Conservation (phyloP, 371 early-diverging fungal genomes). For the Nosema muscidifuracis region DNA sequence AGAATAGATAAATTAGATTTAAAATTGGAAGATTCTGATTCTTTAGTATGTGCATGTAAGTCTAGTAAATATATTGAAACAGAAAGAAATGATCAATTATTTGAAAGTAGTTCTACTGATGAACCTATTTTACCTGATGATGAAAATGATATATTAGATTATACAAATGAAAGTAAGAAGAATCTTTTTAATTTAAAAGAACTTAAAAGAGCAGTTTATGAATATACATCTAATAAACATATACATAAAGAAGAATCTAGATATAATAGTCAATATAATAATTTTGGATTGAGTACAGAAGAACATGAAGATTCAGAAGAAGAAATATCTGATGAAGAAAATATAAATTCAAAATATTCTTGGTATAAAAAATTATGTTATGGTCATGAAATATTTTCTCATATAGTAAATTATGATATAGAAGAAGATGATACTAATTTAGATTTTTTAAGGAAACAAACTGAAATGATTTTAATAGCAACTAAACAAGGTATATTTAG, state of each 20-base stretch:
- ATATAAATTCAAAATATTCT: neutral
- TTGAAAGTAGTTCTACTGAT: too few relatives aligned
- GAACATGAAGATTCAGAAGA: too few relatives aligned
- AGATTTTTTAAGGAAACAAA: slow-evolving; percentile 5
- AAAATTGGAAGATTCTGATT: neutral
- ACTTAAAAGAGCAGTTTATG: neutral
- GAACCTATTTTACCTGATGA: too few relatives aligned
- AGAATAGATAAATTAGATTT: neutral
- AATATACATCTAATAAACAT: neutral
- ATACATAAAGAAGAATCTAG: neutral
- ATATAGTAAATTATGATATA: neutral
- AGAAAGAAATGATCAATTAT: too few relatives aligned
- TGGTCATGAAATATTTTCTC: neutral
- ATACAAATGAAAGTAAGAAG: neutral
- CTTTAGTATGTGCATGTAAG: neutral
- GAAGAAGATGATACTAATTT: neutral
- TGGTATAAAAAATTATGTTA: neutral
- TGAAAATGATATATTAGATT: neutral
- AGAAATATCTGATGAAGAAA: neutral
- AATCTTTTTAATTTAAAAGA: neutral
- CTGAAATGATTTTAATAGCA: slow-evolving; percentile 34
- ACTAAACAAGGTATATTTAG: slow-evolving; percentile 47
- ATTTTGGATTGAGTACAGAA: too few relatives aligned
- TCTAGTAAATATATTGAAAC: neutral
- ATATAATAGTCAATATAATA: too few relatives aligned